Evolutionary conservation across 768 basidiomycete species (phyloP), one percentile per base, ranked within the genome.

Genomic region (Tulasnella sp.): DNA sequence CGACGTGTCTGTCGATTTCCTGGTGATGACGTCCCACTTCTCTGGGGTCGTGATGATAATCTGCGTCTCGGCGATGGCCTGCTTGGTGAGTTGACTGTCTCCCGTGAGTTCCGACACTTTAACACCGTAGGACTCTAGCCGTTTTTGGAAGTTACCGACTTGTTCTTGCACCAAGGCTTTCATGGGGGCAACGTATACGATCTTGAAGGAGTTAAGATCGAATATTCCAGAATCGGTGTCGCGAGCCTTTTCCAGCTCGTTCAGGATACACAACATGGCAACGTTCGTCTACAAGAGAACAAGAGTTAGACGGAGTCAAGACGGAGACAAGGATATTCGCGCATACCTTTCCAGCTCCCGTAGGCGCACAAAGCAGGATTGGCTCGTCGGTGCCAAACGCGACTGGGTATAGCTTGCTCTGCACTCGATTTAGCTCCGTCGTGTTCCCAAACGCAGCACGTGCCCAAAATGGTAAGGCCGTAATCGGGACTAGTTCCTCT

Each of bases 11-110:
- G 93, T 94, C 64, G 84, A 88, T 75, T 99, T 99, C 66, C 96
- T 85, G 4, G 94, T 98, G 69, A 99, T 94, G 67, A 99, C 96
- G 65, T 99, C 94, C 91, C 92, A 99, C 70, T 99, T 98, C 73
- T 99, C 96, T 0, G 94, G 96, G 0, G 96, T 98, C 0, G 93
- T 96, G 63, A 98, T 92, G 70, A 98, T 97, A 67, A 99, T 90
- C 68, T 98, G 93, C 0, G 94, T 96, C 67, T 93, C 92, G 8
- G 92, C 73, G 55, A 98, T 97, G 70, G 98, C 94, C 62, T 89
- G 84, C 70, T 98, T 99, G 55, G 93, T 99, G 80, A 98, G 88
- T 76, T 97, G 93, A 25, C 90, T 81, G 70, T 99, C 96, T 24
- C 96, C 96, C 0, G 96, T 99, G 57, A 99, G 78, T 70, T 99